Percentiles rank a stretch among this genome's conserved stretches.
These are phyloP conservation scores for Pleurotus salmoneostramineus DNA, from an alignment of 768 basidiomycete species.

Conservation along the genomic window DNA sequence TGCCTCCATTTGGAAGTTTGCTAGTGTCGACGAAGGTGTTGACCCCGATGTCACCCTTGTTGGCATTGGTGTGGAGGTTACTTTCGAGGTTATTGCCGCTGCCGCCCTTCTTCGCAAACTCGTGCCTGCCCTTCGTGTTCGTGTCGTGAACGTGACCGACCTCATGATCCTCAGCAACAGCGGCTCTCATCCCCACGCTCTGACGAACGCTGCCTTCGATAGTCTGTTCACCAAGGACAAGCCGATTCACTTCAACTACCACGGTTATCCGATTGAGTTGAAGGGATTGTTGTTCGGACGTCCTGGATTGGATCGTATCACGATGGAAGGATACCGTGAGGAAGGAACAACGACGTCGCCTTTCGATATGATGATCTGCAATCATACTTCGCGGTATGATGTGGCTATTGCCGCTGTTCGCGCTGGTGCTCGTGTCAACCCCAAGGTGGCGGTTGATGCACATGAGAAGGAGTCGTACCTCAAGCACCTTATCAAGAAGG, in stretches of 20 bases:
- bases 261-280: conserved; percentile 75
- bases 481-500: conserved; percentile 58
- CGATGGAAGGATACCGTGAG: conserved; percentile 62
- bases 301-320: conserved; percentile 41
- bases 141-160: conserved; percentile 88
- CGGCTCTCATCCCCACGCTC: conserved; percentile 76
- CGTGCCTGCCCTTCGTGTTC: conserved; percentile 70
- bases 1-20: conserved; percentile 83
- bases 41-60: conserved; percentile 80
- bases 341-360: conserved; percentile 82
- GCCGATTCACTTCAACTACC: conserved; percentile 79
- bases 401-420: conserved; percentile 60
- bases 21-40: conserved; percentile 67
- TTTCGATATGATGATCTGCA: conserved; percentile 81
- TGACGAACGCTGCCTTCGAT: conserved; percentile 57
- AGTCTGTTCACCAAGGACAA: conserved; percentile 69
- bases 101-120: conserved; percentile 72
- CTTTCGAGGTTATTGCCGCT: conserved; percentile 86
- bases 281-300: conserved; percentile 63
- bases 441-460: conserved; percentile 50
- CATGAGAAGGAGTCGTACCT: conserved; percentile 55
- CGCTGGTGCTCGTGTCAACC: conserved; percentile 48
- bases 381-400: conserved; percentile 63
- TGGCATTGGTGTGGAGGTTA: conserved; percentile 85
- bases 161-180: conserved; percentile 72